Evolutionary conservation across 441 rosid species (phyloP).

Genomic region (Breynia disticha): DNA sequence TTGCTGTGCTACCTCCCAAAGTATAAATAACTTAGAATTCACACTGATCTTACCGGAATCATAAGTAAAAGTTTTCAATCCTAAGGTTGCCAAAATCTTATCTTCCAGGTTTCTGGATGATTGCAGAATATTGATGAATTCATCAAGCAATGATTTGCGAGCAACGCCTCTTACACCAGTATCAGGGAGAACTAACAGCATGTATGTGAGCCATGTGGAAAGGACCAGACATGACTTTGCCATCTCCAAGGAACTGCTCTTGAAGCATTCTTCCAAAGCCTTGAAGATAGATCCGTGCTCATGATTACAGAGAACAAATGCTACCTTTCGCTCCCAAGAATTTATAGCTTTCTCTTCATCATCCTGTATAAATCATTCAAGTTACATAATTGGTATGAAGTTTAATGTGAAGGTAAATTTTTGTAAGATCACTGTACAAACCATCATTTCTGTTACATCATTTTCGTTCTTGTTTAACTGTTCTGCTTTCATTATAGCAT

Average conservation of each 20-base stretch:
- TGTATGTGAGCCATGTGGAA: constrained; percentile 50
- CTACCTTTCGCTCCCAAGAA: constrained; percentile 54
- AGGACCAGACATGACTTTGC: constrained; percentile 46
- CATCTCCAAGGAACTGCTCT: constrained; percentile 46
- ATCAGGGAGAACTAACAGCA: constrained; percentile 52
- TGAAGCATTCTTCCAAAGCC: constrained; percentile 56
- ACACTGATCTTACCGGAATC: constrained; percentile 31
- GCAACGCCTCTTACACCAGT: constrained; percentile 38
- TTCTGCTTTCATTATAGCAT: constrained; percentile 34
- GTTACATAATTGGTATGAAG: constrained; percentile 9
- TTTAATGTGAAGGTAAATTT: background rate
- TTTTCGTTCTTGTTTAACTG: constrained; percentile 17
- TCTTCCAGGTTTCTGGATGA: constrained; percentile 56
- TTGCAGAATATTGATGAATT: constrained; percentile 51
- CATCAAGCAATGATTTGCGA: constrained; percentile 41
- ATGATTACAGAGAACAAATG: constrained; percentile 55
- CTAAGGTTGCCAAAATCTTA: constrained; percentile 52
- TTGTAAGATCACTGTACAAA: constrained; percentile 11
- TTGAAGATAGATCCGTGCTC: constrained; percentile 55
- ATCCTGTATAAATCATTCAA: constrained; percentile 22
- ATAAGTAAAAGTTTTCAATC: constrained; percentile 42
- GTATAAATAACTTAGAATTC: background rate
- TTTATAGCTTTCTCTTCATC: constrained; percentile 43
- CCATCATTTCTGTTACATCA: constrained; percentile 33
- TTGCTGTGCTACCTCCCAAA: background rate